Base-by-base conservation (phyloP, 1,139 yeast genomes). In the Sugiyamaella xylanicola region DNA sequence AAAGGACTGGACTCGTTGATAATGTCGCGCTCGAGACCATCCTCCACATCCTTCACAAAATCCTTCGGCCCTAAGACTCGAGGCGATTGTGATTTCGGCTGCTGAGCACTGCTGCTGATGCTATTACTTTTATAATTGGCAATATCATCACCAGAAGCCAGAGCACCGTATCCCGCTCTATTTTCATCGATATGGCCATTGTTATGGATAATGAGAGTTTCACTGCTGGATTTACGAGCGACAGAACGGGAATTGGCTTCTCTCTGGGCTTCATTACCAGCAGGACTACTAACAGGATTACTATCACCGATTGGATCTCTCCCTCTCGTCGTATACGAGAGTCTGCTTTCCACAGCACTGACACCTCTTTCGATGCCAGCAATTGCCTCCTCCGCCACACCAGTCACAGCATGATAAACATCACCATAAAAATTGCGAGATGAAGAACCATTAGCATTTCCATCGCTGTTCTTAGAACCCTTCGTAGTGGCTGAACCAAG, bases 1-100 rank as follows among this genome's bases (percentile, higher is more conserved):
- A 48, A 29, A 3, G 52, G 52, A 19, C 52, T 48, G 1, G 46
- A 29, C 32, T 48, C 52, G 35, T 41, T 40, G n/a, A 32, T 19
- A 9, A 48, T 40, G 8, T 40, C 46, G 4, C 41, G 29, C 13
- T 48, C 52, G 32, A 48, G 46, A n/a, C 35, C 32, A 4, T 19
- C 15, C 25, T 48, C 52, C 3, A 42, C 17, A 16, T 29, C 22
- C n/a, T 13, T 9, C 4, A 42, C 52, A 13, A 48, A 29, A 4
- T 20, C 52, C 27, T 41, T 29, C 21, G 40, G 46, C 11, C 52
- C 52, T 5, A 48, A 41, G 3, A 48, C 46, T 40, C 52, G 17
- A 9, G 52, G 17, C 9, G 46, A 15, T 15, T 29, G 40, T 17
- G 15, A 19, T 15, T 36, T 13, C 3, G 21, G 9, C 37, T 4